Percentiles rank a stretch among this genome's conserved stretches.
These are phyloP conservation scores for Jatropha podagrica DNA, from an alignment of 441 rosid genomes.

Conservation along the genomic window DNA sequence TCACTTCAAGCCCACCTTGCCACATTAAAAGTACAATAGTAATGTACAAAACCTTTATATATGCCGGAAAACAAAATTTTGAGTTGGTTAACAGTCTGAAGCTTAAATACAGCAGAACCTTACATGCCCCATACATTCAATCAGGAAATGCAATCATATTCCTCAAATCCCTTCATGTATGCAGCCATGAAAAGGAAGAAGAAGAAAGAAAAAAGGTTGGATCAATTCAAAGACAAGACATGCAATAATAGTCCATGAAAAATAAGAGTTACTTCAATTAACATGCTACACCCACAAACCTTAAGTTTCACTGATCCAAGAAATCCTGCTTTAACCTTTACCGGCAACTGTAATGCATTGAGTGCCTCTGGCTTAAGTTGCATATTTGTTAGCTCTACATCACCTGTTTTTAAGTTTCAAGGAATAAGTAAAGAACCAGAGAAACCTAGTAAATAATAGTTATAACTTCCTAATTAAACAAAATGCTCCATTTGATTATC, in stretches of 20 bases:
- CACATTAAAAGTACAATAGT: neutral
- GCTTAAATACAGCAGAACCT: neutral
- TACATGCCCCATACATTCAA: neutral
- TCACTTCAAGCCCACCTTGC: neutral
- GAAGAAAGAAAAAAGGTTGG: neutral
- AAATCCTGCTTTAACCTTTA: conserved; percentile 97
- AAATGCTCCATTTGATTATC: neutral
- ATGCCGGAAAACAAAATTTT: neutral
- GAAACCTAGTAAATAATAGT: conserved; percentile 3
- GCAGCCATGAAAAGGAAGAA: neutral
- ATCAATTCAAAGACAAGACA: neutral
- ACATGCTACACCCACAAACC: conserved; percentile 42
- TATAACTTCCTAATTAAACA: neutral
- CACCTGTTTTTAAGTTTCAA: conserved; percentile 47
- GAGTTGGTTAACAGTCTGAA: neutral
- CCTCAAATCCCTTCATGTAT: neutral
- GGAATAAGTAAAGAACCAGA: conserved; percentile 10
- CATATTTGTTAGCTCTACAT: conserved; percentile 97
- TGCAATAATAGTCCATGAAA: neutral
- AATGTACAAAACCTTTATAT: neutral
- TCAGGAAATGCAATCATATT: neutral
- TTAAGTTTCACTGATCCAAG: conserved; percentile 97
- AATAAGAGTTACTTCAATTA: neutral
- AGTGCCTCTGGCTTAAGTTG: conserved; percentile 99
- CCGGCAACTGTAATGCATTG: conserved; percentile 91